Evolutionary conservation across 345 rosid species (phyloP).

Genomic region (Linum tenue): DNA sequence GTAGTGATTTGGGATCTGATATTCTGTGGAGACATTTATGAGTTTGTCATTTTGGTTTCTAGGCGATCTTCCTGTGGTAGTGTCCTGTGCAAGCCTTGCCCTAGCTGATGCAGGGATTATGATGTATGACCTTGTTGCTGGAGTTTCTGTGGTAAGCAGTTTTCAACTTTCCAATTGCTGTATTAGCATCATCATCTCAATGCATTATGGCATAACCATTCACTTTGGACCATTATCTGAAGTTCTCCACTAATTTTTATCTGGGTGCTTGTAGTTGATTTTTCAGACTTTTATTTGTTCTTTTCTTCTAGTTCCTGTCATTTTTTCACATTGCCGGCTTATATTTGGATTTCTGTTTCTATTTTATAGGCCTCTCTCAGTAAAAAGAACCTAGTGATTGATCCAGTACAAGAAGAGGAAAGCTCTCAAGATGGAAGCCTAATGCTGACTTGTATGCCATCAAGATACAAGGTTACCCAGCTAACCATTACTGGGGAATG

Average conservation of each 20-base stretch:
- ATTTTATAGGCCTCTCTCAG: slow-evolving; percentile 59
- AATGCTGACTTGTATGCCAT: slow-evolving; percentile 79
- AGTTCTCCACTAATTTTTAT: no score
- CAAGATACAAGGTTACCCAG: slow-evolving; percentile 82
- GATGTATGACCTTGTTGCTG: slow-evolving; percentile 90
- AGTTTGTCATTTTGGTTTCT: slow-evolving; percentile 8
- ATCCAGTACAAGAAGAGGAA: slow-evolving; percentile 80
- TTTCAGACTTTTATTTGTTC: no score
- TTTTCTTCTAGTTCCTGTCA: no score
- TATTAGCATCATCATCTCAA: neutral
- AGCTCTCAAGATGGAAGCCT: slow-evolving; percentile 81
- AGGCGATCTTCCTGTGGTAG: slow-evolving; percentile 88
- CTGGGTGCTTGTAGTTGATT: no score
- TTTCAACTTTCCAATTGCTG: slow-evolving; percentile 2
- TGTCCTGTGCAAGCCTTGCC: slow-evolving; percentile 96
- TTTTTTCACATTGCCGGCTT: neutral
- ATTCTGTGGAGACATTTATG: neutral
- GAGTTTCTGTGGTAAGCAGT: slow-evolving; percentile 76
- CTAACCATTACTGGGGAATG: slow-evolving; percentile 75
- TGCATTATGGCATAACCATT: neutral
- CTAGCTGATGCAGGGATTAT: slow-evolving; percentile 91
- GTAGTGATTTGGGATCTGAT: neutral
- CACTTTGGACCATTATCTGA: no score
- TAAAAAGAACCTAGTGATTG: slow-evolving; percentile 53
- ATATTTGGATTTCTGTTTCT: neutral